Conservation (phyloP, 345 rosid species). For the Hibiscus tridactylites region DNA sequence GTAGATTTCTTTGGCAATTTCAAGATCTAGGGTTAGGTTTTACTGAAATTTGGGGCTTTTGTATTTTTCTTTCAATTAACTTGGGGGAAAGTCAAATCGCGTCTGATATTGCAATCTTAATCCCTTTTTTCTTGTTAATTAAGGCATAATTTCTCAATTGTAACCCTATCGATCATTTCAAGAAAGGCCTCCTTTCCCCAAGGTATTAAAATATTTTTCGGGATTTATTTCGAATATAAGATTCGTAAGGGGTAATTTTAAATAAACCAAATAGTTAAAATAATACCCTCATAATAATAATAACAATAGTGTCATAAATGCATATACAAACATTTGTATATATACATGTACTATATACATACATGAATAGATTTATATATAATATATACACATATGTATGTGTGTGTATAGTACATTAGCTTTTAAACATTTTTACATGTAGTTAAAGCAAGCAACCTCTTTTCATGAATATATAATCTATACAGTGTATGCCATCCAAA, state of each 20-base stretch:
- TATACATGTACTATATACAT: background rate
- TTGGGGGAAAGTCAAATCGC: background rate
- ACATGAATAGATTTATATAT: too few species aligned
- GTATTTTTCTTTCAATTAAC: background rate
- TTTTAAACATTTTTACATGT: background rate
- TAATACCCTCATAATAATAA: background rate
- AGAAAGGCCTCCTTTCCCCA: constrained; percentile 11
- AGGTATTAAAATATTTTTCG: constrained; percentile 14
- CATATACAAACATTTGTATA: background rate
- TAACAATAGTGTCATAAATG: background rate
- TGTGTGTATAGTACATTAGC: too few species aligned
- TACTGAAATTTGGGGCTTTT: constrained; percentile 17
- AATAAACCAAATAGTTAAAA: background rate
- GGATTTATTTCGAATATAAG: background rate
- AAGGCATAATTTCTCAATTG: background rate
- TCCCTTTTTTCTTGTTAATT: background rate
- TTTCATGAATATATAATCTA: background rate
- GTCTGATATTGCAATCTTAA: background rate
- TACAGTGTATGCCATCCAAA: background rate
- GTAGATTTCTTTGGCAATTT: constrained; percentile 8
- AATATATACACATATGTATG: too few species aligned
- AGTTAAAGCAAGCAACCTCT: background rate
- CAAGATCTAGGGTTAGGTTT: constrained; percentile 33
- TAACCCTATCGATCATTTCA: constrained; percentile 10
- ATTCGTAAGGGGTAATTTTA: too few species aligned